phyloP scores from a whole-genome alignment of 176 grass and related monocot species.

The Juncus inflexus region DNA sequence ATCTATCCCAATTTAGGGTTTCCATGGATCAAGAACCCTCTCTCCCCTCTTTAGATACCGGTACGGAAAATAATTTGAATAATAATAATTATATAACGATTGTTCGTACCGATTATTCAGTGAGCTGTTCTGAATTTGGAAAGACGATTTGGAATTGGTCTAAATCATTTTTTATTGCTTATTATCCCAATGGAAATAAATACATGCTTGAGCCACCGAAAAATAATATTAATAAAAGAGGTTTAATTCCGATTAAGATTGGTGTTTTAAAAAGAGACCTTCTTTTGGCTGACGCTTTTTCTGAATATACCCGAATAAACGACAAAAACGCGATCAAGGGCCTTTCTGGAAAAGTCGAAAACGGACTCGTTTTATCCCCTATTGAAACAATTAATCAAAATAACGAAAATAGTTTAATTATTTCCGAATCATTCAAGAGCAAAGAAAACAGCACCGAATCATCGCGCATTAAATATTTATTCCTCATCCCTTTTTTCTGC shows the following conservation, averaged over 20 bases:
- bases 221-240: constrained; percentile 13
- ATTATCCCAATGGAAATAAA: constrained; percentile 40
- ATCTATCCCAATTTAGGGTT: constrained; percentile 43
- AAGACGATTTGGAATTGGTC: constrained; percentile 80
- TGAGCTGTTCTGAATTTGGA: constrained; percentile 70
- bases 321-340: constrained; percentile 9
- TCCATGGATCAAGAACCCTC: constrained; percentile 41
- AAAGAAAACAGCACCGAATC: constrained; percentile 20
- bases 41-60: constrained; percentile 46
- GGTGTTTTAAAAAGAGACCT: constrained; percentile 33
- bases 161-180: constrained; percentile 60
- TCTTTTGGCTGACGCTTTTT: constrained; percentile 41
- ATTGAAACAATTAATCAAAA: background rate
- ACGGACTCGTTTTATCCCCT: constrained; percentile 7
- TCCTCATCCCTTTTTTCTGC: constrained; percentile 28
- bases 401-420: constrained; percentile 28
- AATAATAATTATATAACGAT: constrained; percentile 54
- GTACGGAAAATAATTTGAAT: constrained; percentile 24
- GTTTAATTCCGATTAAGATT: constrained; percentile 43
- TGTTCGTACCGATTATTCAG: constrained; percentile 81
- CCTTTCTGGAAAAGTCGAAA: background rate
- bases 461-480: constrained; percentile 36
- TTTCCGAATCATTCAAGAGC: constrained; percentile 15
- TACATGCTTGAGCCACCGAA: constrained; percentile 50
- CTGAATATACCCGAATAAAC: constrained; percentile 30